Evolutionary conservation across 305 asterid genomes (phyloP).

Genomic region (Fraxinus floribunda): DNA sequence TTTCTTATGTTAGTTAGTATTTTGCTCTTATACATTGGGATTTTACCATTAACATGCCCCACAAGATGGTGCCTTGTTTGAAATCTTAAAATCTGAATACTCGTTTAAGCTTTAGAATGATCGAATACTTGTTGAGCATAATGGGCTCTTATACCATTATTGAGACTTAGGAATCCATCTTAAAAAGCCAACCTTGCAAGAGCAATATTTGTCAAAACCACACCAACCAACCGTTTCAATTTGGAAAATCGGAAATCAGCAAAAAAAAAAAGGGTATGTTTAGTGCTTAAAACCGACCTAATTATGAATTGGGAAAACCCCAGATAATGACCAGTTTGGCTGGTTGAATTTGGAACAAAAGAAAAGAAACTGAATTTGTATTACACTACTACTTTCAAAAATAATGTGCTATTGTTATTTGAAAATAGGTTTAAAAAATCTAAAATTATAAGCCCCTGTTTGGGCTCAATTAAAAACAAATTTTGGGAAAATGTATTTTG

Average conservation of each 20-base stretch:
- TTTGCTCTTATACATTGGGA: not conserved
- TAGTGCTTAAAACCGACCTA: not conserved
- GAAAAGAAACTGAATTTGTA: not conserved
- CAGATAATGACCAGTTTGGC: not conserved
- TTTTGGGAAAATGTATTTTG: no score
- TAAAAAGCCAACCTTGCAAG: not conserved
- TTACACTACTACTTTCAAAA: not conserved
- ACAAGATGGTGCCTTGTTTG: not conserved
- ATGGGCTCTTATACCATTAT: not conserved
- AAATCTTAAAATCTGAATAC: not conserved
- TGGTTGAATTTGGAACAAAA: no score
- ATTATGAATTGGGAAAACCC: not conserved
- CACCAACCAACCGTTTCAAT: not conserved
- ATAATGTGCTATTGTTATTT: not conserved
- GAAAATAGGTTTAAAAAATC: not conserved
- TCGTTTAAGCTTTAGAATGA: not conserved
- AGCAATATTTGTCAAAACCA: not conserved
- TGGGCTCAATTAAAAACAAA: no score
- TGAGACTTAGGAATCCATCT: not conserved
- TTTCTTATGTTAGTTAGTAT: not conserved
- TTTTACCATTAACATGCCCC: not conserved
- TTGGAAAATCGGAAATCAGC: not conserved
- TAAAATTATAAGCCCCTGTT: no score
- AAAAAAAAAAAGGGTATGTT: not conserved
- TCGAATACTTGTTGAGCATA: not conserved